Evolutionary conservation across 2,329 filamentous ascomycete genomes (phyloP).

Genomic region (Curvularia lunata): DNA sequence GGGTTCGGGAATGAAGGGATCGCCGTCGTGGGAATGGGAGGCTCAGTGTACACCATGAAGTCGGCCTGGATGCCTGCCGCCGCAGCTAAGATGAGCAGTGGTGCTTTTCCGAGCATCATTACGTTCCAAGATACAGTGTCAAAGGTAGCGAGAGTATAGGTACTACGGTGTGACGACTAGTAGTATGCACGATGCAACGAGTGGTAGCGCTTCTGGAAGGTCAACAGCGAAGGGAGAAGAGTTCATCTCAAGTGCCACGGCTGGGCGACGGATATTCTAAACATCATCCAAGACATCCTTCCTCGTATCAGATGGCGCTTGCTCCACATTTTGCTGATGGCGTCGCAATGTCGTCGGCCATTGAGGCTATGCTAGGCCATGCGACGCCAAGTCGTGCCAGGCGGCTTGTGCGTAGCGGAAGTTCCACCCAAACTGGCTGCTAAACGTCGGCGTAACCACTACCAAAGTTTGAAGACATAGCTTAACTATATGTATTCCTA

Average conservation of each 20-base stretch:
- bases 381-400: neutral
- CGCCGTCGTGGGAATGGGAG: constrained; percentile 37
- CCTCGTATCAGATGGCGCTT: constrained; percentile 20
- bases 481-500: no score
- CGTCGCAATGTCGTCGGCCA: constrained; percentile 5
- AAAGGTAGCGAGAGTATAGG: neutral
- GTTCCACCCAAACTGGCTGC: neutral
- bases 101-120: constrained; percentile 22
- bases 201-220: neutral
- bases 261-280: constrained; percentile 9
- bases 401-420: neutral
- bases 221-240: neutral
- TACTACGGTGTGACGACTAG: neutral
- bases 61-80: constrained; percentile 30
- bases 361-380: constrained; percentile 13
- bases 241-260: neutral
- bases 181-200: neutral
- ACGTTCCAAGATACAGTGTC: constrained; percentile 1
- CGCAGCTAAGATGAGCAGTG: constrained; percentile 24
- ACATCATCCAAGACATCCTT: constrained; percentile 12
- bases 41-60: constrained; percentile 43
- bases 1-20: constrained; percentile 35
- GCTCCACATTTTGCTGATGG: constrained; percentile 20
- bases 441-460: neutral
- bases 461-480: neutral